A percentile compares a stretch with the other conserved stretches of the same genome.
Evolutionary conservation across 495 filamentous ascomycete species (phyloP).

Genomic region (Oidiodendron maius): DNA sequence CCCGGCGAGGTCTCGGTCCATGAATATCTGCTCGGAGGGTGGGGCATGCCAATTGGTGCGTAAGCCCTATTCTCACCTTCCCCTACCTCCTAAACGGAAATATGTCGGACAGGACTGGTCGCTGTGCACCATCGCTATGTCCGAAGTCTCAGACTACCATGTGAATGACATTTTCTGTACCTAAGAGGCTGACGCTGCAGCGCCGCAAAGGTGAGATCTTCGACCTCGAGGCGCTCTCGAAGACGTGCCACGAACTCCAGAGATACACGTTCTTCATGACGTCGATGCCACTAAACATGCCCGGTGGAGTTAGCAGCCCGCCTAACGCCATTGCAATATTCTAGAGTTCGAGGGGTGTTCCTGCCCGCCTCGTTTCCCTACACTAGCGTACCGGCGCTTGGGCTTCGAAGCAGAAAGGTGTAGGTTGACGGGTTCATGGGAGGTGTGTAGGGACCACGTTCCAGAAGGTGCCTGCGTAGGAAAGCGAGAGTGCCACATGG

Average conservation of each 20-base stretch:
- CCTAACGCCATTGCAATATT: conserved; percentile 19
- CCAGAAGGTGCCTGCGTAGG: no score
- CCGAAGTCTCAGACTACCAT: no score
- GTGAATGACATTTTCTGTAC: no score
- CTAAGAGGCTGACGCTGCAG: background rate
- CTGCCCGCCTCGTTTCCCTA: no score
- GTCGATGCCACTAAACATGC: conserved; percentile 13
- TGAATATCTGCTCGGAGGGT: conserved; percentile 46
- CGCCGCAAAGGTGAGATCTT: conserved; percentile 45
- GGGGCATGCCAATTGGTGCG: conserved; percentile 44
- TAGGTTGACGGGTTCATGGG: no score
- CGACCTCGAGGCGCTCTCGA: conserved; percentile 42
- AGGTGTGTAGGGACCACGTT: no score
- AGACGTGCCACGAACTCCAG: conserved; percentile 9
- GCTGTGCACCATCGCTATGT: no score
- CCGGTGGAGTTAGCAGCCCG: conserved; percentile 13
- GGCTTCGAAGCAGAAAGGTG: no score
- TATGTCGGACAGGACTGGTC: no score
- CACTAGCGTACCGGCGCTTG: no score
- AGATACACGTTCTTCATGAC: conserved; percentile 19
- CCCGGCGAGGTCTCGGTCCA: conserved; percentile 11
- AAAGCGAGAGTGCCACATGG: no score
- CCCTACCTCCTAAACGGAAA: background rate
- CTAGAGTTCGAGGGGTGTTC: no score
- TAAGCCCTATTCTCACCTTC: background rate